Base-by-base conservation (phyloP, 169 alveolate species). In the Plasmodium fragile region DNA sequence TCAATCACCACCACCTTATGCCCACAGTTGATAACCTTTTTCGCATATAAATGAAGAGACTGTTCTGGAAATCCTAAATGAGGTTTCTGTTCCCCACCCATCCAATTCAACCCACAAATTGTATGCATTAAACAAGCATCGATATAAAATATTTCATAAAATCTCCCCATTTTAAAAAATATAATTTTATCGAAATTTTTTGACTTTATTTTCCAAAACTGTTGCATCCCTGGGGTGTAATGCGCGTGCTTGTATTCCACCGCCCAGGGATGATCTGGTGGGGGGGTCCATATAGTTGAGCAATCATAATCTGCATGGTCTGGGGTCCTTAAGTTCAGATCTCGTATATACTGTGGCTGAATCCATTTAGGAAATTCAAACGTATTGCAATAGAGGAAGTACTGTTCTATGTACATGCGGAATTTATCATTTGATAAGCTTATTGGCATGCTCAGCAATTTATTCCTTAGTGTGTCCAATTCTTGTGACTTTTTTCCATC, bases 11-110 rank as follows among this genome's bases (percentile, higher is more conserved):
- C 99, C 4, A 99, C 99, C 84, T 98, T 98, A 92, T 95, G 98
- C 22, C 99, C 99, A 59, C 96, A 92, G 43, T 96, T 95, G 1
- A 99, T 98, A 49, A 99, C 98, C 59, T 93, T 96, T 71, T 96
- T 96, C 0, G 99, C 99, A 79, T 98, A 98, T 70, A 97, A 95
- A 82, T 99, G 99, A 18, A 99, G 94, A n/a, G 98, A 97, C 84
- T 98, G 98, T 95, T 99, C 99, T 2, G 99, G 99, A 91, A 99
- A 99, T 1, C 99, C 99, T 49, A 99, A 99, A 95, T 99, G 99
- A 32, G 99, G 98, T 92, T 98, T 98, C 41, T 98, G 97, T 34
- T 98, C 99, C 10, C 98, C 98, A 36, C 99, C 99, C 99, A 99
- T 99, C 99, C 99, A 99, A 85, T 99, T 98, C 80, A 99, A 96